Conservation (phyloP, 495 filamentous ascomycete genomes). For the Cercophora newfieldiana region DNA sequence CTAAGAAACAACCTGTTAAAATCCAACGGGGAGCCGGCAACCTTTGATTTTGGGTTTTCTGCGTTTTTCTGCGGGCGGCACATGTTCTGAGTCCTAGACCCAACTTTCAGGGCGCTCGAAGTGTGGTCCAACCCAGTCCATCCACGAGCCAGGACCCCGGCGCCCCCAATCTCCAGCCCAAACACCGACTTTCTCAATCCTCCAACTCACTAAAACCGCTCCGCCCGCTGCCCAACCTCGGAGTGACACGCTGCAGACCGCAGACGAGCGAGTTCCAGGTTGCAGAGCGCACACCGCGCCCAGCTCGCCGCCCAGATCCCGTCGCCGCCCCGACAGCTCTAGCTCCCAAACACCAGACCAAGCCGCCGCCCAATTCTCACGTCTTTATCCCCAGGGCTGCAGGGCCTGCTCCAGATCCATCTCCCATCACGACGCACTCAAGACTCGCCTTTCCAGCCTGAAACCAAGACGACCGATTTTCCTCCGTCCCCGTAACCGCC, state of each 20-base stretch:
- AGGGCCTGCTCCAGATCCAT: neutral
- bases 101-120: neutral
- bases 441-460: neutral
- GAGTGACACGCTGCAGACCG: slow-evolving; percentile 26
- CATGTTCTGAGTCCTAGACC: neutral
- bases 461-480: neutral
- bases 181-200: neutral
- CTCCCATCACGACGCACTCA: neutral
- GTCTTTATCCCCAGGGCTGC: slow-evolving; percentile 21
- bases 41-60: neutral
- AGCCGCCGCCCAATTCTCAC: slow-evolving; percentile 32
- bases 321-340: slow-evolving; percentile 9
- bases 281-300: slow-evolving; percentile 9
- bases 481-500: slow-evolving; percentile 5
- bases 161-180: neutral
- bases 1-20: neutral
- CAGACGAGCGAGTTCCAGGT: neutral
- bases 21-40: slow-evolving; percentile 2
- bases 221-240: slow-evolving; percentile 29
- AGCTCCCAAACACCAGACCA: slow-evolving; percentile 19
- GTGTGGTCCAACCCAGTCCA: neutral
- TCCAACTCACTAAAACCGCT: slow-evolving; percentile 8
- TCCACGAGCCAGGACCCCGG: slow-evolving; percentile 9
- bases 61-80: slow-evolving; percentile 1
- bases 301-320: slow-evolving; percentile 4